Base-by-base conservation (phyloP, 179 eudicot species). In the Vitellaria paradoxa region DNA sequence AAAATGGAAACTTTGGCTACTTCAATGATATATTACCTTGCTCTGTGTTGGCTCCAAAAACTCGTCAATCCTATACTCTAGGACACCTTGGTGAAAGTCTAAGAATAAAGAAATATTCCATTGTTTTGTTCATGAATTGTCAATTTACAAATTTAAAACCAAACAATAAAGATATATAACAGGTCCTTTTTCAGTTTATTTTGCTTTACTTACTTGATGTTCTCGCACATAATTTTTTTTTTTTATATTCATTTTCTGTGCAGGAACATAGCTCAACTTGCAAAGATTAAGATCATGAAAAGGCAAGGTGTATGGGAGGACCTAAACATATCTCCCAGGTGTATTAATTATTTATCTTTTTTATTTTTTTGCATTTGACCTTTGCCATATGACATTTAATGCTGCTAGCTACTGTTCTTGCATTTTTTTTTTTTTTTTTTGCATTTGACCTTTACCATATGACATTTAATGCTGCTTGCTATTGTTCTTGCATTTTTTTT, bases 221-320 rank as follows among this genome's bases (percentile, higher is more conserved):
- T 40, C 9, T 57, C 40, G 26, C n/a, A 73, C 75, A 9, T 12
- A 59, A 59, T 18, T 40, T 14, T 42, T 15, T 60, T 57, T 69
- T 65, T 68, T n/a, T 56, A 1, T 68, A 62, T 68, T 15, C 26
- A 52, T 20, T 65, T 52, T 65, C 59, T 30, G 20, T 47, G 74
- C 86, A 96, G 98, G 88, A 95, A 90, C 75, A 90, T 96, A 70
- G 88, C 98, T 70, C 97, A 91, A 79, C 85, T 96, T 78, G 87
- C 92, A 42, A 93, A 88, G 77, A 87, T 96, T 65, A 90, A 87
- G 85, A 72, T 93, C 80, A 89, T 93, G 97, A 88, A 86, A 77
- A 90, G 78, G 57, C 85, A 81, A 62, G 88, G 89, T 45, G 75
- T 87, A 74, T 96, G 98, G 99, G 66, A 84, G 85, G 96, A 93